phyloP scores from a whole-genome alignment of 2,329 filamentous ascomycete species.

The Passalora sequoiae region DNA sequence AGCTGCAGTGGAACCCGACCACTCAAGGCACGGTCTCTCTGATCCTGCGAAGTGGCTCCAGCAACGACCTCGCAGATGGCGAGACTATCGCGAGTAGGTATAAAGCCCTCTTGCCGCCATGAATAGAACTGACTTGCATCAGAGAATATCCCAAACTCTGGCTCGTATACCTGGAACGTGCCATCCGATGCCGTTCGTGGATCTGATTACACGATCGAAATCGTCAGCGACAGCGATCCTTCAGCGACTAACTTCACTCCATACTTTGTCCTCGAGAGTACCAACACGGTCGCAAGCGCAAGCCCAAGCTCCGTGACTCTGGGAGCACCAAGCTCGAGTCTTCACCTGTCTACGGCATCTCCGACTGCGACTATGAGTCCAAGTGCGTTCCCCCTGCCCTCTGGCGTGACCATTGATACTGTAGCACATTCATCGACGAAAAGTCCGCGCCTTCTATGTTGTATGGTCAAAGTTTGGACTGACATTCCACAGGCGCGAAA shows the following conservation, averaged over 20 bases:
- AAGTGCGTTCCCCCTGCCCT: constrained; percentile 14
- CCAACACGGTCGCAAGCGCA: constrained; percentile 35
- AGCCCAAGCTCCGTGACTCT: constrained; percentile 27
- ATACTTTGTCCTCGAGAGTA: constrained; percentile 47
- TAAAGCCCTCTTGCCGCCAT: constrained; percentile 1
- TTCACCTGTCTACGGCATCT: constrained; percentile 22
- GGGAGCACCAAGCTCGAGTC: constrained; percentile 30
- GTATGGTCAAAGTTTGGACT: neutral
- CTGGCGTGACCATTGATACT: constrained; percentile 8
- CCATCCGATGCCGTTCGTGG: constrained; percentile 39
- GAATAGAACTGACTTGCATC: constrained; percentile 10
- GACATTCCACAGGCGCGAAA: constrained; percentile 2
- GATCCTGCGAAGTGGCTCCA: constrained; percentile 40
- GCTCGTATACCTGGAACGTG: constrained; percentile 47
- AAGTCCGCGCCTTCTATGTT: neutral
- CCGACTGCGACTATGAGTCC: constrained; percentile 25
- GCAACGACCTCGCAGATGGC: constrained; percentile 34
- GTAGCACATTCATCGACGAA: constrained; percentile 4
- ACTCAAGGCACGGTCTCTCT: constrained; percentile 49
- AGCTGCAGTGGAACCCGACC: constrained; percentile 47
- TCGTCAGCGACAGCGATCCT: constrained; percentile 45
- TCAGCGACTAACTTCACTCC: constrained; percentile 49
- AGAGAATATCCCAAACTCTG: constrained; percentile 47
- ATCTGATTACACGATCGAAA: constrained; percentile 50
- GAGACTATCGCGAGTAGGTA: constrained; percentile 30